Evolutionary conservation across 2,329 filamentous ascomycete species (phyloP), one percentile per base, ranked within the genome.

Genomic region (Eurotiales sp.): DNA sequence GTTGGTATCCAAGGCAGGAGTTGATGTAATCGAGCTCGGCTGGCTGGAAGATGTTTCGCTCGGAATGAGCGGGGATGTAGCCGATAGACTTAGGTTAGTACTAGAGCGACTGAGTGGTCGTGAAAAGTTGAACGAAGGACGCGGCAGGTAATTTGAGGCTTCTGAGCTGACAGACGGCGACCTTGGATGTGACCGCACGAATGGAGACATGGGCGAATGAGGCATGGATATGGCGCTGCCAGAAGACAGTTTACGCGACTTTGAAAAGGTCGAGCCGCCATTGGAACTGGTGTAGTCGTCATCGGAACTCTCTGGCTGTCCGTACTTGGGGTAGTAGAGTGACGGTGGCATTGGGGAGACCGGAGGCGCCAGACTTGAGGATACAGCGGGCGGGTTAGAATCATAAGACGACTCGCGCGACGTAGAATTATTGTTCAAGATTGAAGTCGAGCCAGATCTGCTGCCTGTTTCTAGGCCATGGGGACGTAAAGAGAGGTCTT

Each of bases 91-190:
- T 42, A 50, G 56, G 47, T 58, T 70, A 8, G 69, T 72, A 55
- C 68, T 71, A 2, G 70, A 72, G 11, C 81, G 64, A 68, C 92
- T 96, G 55, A 95, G 72, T 0, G 93, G 93, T 39, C 93, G 82
- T 0, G 93, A 97, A 68, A 97, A 97, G 70, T 99, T 97, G 72
- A 95, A 92, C 0, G 87, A 83, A 1, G 90, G 87, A 14, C 86
- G 81, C 11, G 85, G 83, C 30, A 90, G 70, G 25, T 75, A 79
- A 40, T 79, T 78, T 2, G 90, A 95, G 46, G 82, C 81, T 55
- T 96, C 89, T 1, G 92, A 97, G 55, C 84, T 85, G 32, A 89
- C 79, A 0, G 93, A 97, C 2, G 90, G 90, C 1, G 91, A 95
- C 61, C 90, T 81, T 53, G 84, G 81, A 60, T 85, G 81, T 23